Base-by-base conservation (phyloP, 331 rosid species). In the Spiraea crenata region DNA sequence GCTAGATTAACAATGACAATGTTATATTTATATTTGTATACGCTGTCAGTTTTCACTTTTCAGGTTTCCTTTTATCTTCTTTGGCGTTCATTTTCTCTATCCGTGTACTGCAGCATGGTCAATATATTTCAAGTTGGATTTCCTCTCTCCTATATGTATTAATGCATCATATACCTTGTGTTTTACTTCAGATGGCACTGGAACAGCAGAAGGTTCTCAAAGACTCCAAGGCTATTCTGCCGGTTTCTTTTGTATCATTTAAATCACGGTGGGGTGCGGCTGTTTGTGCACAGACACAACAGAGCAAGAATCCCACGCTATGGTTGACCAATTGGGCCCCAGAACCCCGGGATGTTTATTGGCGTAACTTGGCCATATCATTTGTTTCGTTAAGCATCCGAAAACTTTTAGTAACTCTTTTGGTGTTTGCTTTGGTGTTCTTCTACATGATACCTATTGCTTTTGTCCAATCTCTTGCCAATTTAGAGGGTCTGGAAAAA, bases 401-500 rank as follows among this genome's bases (percentile, higher is more conserved):
- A 34, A 91, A 81, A 74, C 85, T 91, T 65, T 8, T 91, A 45
- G 89, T 95, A 82, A 77, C 96, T 0, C 20, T 80, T 41, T 63
- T 77, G 7, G 96, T 95, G 68, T 95, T 95, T 80, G 90, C 97
- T 66, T 84, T 95, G 84, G 93, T 95, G 66, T 95, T 95, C 86
- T 91, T 91, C 96, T 95, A 95, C 86, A 86, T 95, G 97, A 91
- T 95, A 64, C 99, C 99, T 44, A 95, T 95, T 70, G 99, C 99
- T 57, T 87, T 91, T 72, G 99, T 95, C 77, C 97, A 95, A 85
- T 91, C 99, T 52, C 97, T 95, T 57, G 99, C 99, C 63, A 95
- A 95, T 84, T 80, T 95, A 92, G 99, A 95, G 70, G 99, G 97
- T 73, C 96, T 95, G 63, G 97, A 95, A 82, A 87, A 82, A 86